A percentile compares a stretch with the other conserved stretches of the same genome.
Conservation (phyloP, 768 basidiomycete species). For the Serendipita indica region DNA sequence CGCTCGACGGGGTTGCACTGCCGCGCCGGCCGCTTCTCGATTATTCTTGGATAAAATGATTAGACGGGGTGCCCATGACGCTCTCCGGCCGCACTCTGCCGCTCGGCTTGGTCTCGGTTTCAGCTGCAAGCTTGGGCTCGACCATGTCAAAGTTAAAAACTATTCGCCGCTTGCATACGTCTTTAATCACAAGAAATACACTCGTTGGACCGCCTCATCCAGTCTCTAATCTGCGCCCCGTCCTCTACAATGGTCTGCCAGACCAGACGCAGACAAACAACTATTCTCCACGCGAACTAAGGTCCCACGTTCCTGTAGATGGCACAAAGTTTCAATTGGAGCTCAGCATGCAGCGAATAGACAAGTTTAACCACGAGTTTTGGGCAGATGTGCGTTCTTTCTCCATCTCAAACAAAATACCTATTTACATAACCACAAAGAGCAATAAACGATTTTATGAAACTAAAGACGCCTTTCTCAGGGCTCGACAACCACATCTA, state of each 20-base stretch:
- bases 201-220: conserved; percentile 62
- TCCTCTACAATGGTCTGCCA: conserved; percentile 52
- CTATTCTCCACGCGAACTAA: conserved; percentile 22
- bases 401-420: neutral
- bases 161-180: conserved; percentile 15
- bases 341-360: conserved; percentile 53
- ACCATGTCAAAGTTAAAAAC: conserved; percentile 2
- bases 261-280: conserved; percentile 20
- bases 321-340: conserved; percentile 55
- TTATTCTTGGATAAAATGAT: too few species aligned
- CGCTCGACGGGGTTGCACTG: neutral
- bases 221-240: conserved; percentile 62
- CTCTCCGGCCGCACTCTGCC: too few species aligned
- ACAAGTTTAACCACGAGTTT: conserved; percentile 61
- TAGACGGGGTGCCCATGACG: too few species aligned
- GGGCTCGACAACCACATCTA: conserved; percentile 35
- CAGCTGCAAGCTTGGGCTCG: too few species aligned
- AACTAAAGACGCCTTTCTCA: conserved; percentile 44
- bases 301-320: conserved; percentile 53
- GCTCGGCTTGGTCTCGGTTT: too few species aligned
- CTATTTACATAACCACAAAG: conserved; percentile 26
- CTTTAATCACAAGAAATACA: conserved; percentile 20
- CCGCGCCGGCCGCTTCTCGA: neutral
- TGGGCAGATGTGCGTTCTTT: conserved; percentile 62
- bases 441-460: conserved; percentile 68